Evolutionary conservation across 108 stramenopile genomes (phyloP).

Genomic region (Schizochytrium sp.): DNA sequence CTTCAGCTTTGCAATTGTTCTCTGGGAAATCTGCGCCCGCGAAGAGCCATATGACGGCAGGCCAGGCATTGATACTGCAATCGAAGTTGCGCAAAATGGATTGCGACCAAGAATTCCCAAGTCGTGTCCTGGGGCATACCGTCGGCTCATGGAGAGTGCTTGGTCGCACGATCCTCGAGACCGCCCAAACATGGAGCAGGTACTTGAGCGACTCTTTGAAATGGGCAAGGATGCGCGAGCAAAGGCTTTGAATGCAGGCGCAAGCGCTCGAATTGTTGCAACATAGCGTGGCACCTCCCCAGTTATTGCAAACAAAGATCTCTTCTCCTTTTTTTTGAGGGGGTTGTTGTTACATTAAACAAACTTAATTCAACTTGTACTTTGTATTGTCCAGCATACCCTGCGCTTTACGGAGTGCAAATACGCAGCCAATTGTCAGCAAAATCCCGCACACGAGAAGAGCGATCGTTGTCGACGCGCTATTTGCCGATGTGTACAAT

Average conservation of each 20-base stretch:
- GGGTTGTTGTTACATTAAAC: no score
- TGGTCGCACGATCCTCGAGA: slow-evolving; percentile 11
- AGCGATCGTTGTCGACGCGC: neutral
- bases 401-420: neutral
- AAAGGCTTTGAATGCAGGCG: neutral
- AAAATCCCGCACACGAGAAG: neutral
- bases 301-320: no score
- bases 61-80: neutral
- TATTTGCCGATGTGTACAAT: neutral
- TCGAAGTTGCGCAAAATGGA: slow-evolving; percentile 25
- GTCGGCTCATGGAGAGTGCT: neutral
- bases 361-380: neutral
- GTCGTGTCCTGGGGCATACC: neutral
- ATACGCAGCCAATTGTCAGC: neutral
- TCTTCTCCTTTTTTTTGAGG: no score
- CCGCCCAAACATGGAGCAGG: slow-evolving; percentile 17
- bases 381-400: neutral
- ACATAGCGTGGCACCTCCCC: no score
- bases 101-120: slow-evolving; percentile 19
- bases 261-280: neutral
- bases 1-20: slow-evolving; percentile 27
- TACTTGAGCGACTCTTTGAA: neutral
- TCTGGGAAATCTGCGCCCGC: slow-evolving; percentile 30
- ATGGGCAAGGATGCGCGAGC: neutral
- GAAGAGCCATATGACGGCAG: slow-evolving; percentile 19